Percentiles rank a stretch among this genome's conserved stretches.
phyloP scores from a whole-genome alignment of 352 stramenopile species.

The Thraustochytrium striatum region DNA sequence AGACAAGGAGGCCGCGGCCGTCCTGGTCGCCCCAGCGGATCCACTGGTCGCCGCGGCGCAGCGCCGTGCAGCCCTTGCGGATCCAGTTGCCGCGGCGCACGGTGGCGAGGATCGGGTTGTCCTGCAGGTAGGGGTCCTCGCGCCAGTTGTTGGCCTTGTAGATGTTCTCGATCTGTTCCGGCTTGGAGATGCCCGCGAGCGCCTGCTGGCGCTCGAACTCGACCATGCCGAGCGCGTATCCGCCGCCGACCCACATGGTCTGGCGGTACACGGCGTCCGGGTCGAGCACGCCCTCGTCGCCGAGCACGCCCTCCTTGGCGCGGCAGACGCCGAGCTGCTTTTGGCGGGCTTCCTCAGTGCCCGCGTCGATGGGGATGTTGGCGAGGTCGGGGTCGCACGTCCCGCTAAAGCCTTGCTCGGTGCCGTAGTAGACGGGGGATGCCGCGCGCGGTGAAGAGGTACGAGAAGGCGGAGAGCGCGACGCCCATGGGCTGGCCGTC shows the following conservation, averaged over 20 bases:
- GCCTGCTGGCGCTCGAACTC: not conserved
- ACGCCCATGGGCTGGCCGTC: not conserved
- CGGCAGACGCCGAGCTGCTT: not conserved
- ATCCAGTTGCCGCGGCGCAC: not conserved
- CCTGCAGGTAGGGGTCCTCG: not conserved
- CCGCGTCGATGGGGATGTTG: not conserved
- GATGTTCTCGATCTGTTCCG: not conserved
- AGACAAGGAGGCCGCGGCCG: not conserved
- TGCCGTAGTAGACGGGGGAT: slow-evolving; percentile 16
- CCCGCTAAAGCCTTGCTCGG: not conserved
- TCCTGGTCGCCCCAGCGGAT: not conserved
- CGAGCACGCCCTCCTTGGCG: too few relatives aligned
- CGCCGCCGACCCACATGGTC: not conserved
- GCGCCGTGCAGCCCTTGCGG: not conserved
- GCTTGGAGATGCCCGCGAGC: not conserved
- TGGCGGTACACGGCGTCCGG: not conserved
- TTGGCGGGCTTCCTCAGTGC: not conserved
- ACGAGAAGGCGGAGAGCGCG: not conserved
- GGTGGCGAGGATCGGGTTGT: not conserved
- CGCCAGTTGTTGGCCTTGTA: not conserved
- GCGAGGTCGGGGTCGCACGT: not conserved
- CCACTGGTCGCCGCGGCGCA: slow-evolving; percentile 1
- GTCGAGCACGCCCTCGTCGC: not conserved
- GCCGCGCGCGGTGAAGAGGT: not conserved
- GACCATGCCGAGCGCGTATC: not conserved